phyloP scores from a whole-genome alignment of 1,284 basidiomycete genomes.

The Ceratobasidium sp. region DNA sequence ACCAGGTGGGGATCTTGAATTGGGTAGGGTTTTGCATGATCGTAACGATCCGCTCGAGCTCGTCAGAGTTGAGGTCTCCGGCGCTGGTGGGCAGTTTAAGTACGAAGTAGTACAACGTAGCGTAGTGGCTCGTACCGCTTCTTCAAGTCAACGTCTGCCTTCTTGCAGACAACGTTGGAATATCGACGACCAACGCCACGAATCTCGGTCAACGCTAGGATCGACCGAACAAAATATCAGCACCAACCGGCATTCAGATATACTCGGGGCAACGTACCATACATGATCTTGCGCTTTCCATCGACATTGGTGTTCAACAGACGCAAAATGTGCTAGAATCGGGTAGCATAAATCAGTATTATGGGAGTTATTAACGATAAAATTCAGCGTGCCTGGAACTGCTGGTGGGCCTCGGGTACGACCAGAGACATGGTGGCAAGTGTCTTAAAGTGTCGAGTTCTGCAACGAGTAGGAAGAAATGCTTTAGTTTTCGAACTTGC shows the following conservation, averaged over 20 bases:
- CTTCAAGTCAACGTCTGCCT: conserved; percentile 98
- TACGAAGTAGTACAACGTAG: not conserved
- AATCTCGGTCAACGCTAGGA: conserved; percentile 88
- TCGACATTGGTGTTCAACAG: conserved; percentile 99
- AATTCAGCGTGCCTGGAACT: conserved; percentile 81
- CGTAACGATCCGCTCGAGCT: conserved; percentile 98
- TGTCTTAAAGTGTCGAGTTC: conserved; percentile 18
- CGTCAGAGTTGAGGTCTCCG: conserved; percentile 94
- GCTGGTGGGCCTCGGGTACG: conserved; percentile 90
- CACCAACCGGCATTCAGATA: not conserved
- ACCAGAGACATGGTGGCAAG: conserved; percentile 85
- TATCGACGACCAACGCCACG: conserved; percentile 99
- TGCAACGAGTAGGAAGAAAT: not conserved
- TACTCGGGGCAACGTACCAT: conserved; percentile 57
- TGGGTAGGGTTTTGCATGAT: conserved; percentile 99
- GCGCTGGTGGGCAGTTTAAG: conserved; percentile 66
- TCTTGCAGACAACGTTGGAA: conserved; percentile 99
- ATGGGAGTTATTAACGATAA: not conserved
- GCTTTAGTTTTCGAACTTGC: not conserved
- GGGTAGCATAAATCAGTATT: not conserved
- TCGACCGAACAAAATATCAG: not conserved
- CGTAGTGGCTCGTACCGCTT: conserved; percentile 83
- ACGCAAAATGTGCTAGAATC: conserved; percentile 90
- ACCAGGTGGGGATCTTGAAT: conserved; percentile 99
- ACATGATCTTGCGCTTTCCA: conserved; percentile 99